Base-by-base conservation (phyloP, 768 basidiomycete genomes). In the Russula olivacea region DNA sequence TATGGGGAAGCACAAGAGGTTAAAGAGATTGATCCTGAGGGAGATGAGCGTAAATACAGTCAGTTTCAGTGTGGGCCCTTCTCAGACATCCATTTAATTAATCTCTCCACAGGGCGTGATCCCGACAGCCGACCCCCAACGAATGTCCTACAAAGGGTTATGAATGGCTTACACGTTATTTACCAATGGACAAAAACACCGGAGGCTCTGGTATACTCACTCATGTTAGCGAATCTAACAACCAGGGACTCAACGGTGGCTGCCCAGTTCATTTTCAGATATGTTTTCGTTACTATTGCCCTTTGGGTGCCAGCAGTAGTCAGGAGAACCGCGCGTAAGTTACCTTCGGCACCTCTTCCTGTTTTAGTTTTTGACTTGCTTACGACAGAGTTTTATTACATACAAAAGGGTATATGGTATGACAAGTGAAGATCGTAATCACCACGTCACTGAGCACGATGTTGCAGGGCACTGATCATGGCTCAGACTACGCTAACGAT, bases 401-500 rank as follows among this genome's bases (percentile, higher is more conserved):
- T 68, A 3, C 65, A 80, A 57, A 80, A 79, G 60, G 80, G 80
- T 5, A 57, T 83, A 4, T 84, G 80, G 78, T 78, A 61, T 52
- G 75, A 57, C 11, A 4, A 14, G 2, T 19, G 9, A 15, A 47
- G 23, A 2, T 51, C 1, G 1, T 15, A 32, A 17, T 40, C 32
- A 49, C 10, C 21, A 4, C 12, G 40, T 40, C 34, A 28, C 68
- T 55, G 56, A 36, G 19, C 14, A 38, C 6, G 28, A n/a, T 40
- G 15, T 21, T 32, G 6, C 47, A 76, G 81, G 82, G 81, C 81
- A 5, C 71, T 84, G 53, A 82, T 85, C 68, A 84, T 83, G 81
- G 79, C 81, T 0, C 84, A 85, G 66, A 83, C 81, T 1, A 82
- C 80, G 15, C 61, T 84, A 57, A 82, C 79, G 51, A 77, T 84